phyloP scores from a whole-genome alignment of 257 asterid genomes.

The Verbascum thapsus region DNA sequence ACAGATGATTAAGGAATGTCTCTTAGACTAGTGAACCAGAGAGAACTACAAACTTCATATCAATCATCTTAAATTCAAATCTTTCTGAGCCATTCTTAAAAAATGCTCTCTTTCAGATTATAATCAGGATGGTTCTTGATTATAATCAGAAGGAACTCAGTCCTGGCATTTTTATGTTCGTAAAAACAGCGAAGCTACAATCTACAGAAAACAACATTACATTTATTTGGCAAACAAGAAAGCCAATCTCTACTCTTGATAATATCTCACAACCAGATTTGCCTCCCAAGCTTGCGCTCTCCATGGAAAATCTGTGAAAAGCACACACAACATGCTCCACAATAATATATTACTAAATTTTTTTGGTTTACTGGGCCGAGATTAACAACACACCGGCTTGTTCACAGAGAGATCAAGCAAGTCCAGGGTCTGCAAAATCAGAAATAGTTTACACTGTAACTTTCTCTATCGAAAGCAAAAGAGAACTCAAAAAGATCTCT shows the following conservation, averaged over 20 bases:
- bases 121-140: too few relatives aligned
- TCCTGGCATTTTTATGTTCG: too few relatives aligned
- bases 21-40: too few relatives aligned
- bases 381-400: slow-evolving; percentile 59
- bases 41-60: too few relatives aligned
- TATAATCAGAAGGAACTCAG: too few relatives aligned
- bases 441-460: too few relatives aligned
- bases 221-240: slow-evolving; percentile 47
- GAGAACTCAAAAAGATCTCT: not conserved
- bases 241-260: slow-evolving; percentile 41
- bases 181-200: slow-evolving; percentile 35
- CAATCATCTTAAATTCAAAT: too few relatives aligned
- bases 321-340: slow-evolving; percentile 41
- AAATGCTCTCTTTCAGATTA: too few relatives aligned
- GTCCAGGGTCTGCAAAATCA: slow-evolving; percentile 76
- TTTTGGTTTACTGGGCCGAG: slow-evolving; percentile 38
- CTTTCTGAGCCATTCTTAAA: too few relatives aligned
- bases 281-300: slow-evolving; percentile 75
- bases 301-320: slow-evolving; percentile 49
- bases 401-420: slow-evolving; percentile 90
- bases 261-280: slow-evolving; percentile 41
- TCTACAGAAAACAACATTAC: slow-evolving; percentile 36
- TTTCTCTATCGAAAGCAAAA: slow-evolving; percentile 1
- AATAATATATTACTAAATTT: slow-evolving; percentile 35
- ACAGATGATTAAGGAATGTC: too few relatives aligned